A percentile compares a stretch with the other conserved stretches of the same genome.
phyloP scores from a whole-genome alignment of 2,329 filamentous ascomycete genomes.

The Gaeumannomyces tritici region DNA sequence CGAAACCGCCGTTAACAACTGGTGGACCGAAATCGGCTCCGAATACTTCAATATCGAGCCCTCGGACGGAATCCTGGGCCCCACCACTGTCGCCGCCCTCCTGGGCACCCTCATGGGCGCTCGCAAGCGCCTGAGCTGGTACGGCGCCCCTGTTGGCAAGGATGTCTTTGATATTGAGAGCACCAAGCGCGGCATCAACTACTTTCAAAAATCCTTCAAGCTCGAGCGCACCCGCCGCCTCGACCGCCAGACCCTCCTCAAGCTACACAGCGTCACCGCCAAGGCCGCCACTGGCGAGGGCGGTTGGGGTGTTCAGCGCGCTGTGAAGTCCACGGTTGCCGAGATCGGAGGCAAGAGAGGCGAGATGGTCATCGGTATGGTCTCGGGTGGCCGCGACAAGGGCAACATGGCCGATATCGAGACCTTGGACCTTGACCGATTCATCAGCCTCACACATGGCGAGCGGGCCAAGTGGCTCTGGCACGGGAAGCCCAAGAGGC shows the following conservation, averaged over 20 bases:
- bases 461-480: slow-evolving; percentile 89
- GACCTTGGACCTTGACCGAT: slow-evolving; percentile 79
- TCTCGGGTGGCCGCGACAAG: slow-evolving; percentile 68
- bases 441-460: slow-evolving; percentile 68
- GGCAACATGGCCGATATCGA: slow-evolving; percentile 87
- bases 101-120: slow-evolving; percentile 84
- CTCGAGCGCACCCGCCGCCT: slow-evolving; percentile 68
- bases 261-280: slow-evolving; percentile 72
- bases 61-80: slow-evolving; percentile 83
- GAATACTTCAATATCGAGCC: slow-evolving; percentile 92
- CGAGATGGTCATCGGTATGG: slow-evolving; percentile 93
- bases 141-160: slow-evolving; percentile 75
- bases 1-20: slow-evolving; percentile 80
- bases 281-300: slow-evolving; percentile 84
- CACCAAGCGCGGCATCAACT: slow-evolving; percentile 73
- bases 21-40: slow-evolving; percentile 90
- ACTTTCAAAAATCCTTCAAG: slow-evolving; percentile 86
- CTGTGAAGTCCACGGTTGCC: slow-evolving; percentile 89
- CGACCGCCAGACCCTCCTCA: slow-evolving; percentile 74
- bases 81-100: slow-evolving; percentile 81
- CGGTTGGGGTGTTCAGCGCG: slow-evolving; percentile 84
- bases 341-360: slow-evolving; percentile 90
- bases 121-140: slow-evolving; percentile 78
- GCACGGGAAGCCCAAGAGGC: slow-evolving; percentile 78
- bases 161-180: slow-evolving; percentile 81